Percentiles rank a stretch among this genome's conserved stretches.
These are phyloP conservation scores for Sphenostylis stenocarpa DNA, from an alignment of 306 rosid genomes.

Conservation along the genomic window DNA sequence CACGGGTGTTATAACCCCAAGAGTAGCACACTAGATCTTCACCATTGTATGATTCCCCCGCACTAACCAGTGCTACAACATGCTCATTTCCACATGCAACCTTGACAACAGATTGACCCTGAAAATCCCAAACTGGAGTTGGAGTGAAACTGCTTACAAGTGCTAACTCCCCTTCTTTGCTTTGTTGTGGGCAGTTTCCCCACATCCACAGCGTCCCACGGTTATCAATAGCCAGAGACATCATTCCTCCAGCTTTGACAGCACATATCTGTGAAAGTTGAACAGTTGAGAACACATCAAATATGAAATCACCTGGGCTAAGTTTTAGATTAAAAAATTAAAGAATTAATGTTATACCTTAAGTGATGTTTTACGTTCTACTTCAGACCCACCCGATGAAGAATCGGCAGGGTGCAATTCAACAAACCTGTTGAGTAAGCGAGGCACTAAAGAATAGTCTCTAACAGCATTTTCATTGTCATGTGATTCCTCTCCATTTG, in stretches of 20 bases:
- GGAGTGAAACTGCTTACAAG: slow-evolving; percentile 63
- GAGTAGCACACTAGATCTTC: slow-evolving; percentile 75
- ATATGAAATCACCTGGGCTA: background rate
- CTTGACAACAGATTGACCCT: slow-evolving; percentile 72
- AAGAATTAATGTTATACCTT: slow-evolving; percentile 47
- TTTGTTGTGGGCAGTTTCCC: slow-evolving; percentile 78
- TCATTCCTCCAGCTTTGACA: slow-evolving; percentile 93
- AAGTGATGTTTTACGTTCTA: slow-evolving; percentile 39
- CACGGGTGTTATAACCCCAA: slow-evolving; percentile 81
- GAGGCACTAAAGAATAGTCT: slow-evolving; percentile 52
- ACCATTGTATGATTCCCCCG: slow-evolving; percentile 53
- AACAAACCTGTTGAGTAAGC: slow-evolving; percentile 56
- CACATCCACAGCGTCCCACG: slow-evolving; percentile 80
- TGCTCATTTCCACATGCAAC: slow-evolving; percentile 95
- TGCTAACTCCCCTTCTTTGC: slow-evolving; percentile 49
- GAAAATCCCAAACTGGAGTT: slow-evolving; percentile 72
- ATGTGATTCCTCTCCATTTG: slow-evolving; percentile 48
- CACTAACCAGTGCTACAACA: slow-evolving; percentile 62
- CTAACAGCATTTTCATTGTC: slow-evolving; percentile 48
- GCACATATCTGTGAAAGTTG: slow-evolving; percentile 52
- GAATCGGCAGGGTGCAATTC: slow-evolving; percentile 48
- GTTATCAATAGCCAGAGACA: slow-evolving; percentile 77
- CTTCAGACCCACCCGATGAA: slow-evolving; percentile 42
- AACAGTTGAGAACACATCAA: slow-evolving; percentile 13
- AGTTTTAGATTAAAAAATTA: background rate